Evolutionary conservation across 306 rosid species (phyloP).

Genomic region (Vachellia pachyceras): DNA sequence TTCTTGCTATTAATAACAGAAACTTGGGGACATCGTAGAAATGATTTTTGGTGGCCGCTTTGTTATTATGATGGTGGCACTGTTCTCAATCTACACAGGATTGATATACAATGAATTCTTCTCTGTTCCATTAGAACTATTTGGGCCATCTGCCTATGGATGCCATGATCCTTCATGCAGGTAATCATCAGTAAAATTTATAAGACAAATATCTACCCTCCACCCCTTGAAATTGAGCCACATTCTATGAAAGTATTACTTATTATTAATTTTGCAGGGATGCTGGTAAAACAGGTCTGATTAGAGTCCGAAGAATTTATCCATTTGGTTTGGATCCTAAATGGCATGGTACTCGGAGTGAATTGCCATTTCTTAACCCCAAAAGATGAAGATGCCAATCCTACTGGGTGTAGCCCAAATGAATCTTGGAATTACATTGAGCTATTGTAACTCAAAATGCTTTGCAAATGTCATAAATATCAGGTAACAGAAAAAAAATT

Average conservation of each 20-base stretch:
- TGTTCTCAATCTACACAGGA: constrained; percentile 32
- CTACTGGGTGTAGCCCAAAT: constrained; percentile 20
- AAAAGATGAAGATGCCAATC: constrained; percentile 24
- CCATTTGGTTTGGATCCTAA: constrained; percentile 22
- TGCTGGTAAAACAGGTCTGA: background rate
- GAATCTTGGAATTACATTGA: constrained; percentile 14
- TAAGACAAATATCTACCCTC: background rate
- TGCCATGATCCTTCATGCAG: constrained; percentile 22
- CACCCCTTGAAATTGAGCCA: background rate
- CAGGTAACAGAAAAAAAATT: background rate
- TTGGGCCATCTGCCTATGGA: constrained; percentile 24
- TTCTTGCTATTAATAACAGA: constrained; percentile 4
- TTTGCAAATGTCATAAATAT: constrained; percentile 6
- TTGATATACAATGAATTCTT: constrained; percentile 18
- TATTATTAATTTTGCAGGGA: constrained; percentile 1
- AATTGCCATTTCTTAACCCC: constrained; percentile 20
- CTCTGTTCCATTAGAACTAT: constrained; percentile 25
- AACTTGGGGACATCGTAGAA: constrained; percentile 19
- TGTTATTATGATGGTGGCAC: constrained; percentile 20
- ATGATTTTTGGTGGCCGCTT: constrained; percentile 28
- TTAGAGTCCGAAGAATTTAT: background rate
- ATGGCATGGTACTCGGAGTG: constrained; percentile 16
- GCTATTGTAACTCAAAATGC: constrained; percentile 2
- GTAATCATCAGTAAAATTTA: background rate
- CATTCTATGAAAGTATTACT: background rate